These are phyloP conservation scores for Ophiognomonia clavigignenti-juglandacearum DNA, from an alignment of 2,329 filamentous ascomycete genomes.

Conservation along the genomic window DNA sequence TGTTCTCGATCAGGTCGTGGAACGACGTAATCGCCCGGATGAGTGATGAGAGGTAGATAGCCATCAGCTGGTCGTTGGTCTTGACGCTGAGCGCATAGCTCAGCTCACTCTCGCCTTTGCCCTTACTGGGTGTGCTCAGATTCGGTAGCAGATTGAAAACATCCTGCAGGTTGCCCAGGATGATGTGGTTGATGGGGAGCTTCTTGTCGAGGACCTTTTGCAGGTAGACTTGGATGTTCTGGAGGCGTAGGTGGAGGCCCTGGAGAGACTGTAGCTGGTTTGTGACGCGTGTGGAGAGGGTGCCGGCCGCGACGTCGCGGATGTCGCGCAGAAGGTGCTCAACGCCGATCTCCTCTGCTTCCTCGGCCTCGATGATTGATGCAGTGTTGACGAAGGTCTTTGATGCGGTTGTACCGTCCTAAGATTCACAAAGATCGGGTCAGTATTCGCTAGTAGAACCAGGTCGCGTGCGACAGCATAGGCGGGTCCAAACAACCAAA, in stretches of 20 bases:
- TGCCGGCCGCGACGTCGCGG: constrained; percentile 94
- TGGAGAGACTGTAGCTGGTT: constrained; percentile 97
- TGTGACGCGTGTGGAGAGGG: constrained; percentile 91
- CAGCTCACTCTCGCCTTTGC: constrained; percentile 71
- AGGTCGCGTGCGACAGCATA: not conserved
- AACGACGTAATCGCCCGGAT: constrained; percentile 98
- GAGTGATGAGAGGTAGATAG: constrained; percentile 93
- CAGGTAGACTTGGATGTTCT: constrained; percentile 92
- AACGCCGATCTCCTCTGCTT: constrained; percentile 97
- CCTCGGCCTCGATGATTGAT: constrained; percentile 96
- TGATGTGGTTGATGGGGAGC: constrained; percentile 93
- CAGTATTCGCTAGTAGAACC: constrained; percentile 1
- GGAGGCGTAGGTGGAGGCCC: constrained; percentile 87
- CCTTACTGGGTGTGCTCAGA: constrained; percentile 70
- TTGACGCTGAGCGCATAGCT: constrained; percentile 98
- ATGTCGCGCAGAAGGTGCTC: constrained; percentile 98
- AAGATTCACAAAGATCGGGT: constrained; percentile 9
- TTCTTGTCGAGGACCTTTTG: constrained; percentile 93
- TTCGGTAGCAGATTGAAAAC: constrained; percentile 98
- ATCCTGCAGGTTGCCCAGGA: constrained; percentile 96
- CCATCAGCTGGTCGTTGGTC: constrained; percentile 98
- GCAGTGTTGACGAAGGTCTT: constrained; percentile 99
- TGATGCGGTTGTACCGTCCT: constrained; percentile 95
- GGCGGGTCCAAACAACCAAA: not conserved
- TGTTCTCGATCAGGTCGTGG: constrained; percentile 99